Base-by-base conservation (phyloP, 2,329 filamentous ascomycete species). In the Grosmannia clavigera region DNA sequence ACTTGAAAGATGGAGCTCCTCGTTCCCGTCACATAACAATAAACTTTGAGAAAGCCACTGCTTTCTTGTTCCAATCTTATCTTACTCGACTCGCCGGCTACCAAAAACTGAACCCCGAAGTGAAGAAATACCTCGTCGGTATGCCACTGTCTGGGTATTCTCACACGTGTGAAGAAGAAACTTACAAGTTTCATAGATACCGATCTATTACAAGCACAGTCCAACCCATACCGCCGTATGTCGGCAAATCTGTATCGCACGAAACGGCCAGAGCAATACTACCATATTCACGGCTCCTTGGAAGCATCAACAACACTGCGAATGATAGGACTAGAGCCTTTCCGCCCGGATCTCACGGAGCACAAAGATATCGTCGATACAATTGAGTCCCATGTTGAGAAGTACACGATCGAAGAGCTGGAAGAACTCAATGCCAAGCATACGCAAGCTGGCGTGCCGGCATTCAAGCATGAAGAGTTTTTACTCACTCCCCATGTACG, bases 151-250 rank as follows among this genome's bases (percentile, higher is more conserved):
- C 14, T 40, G 12, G 40, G 33, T 25, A 31, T 35, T n/a, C n/a
- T 38, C 19, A 16, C 5, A 6, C 22, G 22, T n/a, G 5, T 7
- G 29, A 31, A 19, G 6, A 52, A 29, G 14, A 38, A n/a, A 68
- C 68, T 57, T 66, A 72, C 62, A 69, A 19, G 19, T 1, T 46
- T 14, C 61, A 72, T 3, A 72, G 60, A 63, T 38, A 90, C 86
- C 66, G 87, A 90, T 70, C 71, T 90, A 27, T 73, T 88, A 5
- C 74, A 80, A 62, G 87, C 87, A 1, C 87, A 90, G 68, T 88
- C 86, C 2, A 82, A 84, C 63, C 74, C 82, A 7, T 90, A 90
- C 50, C 62, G 64, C 6, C 64, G 63, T 22, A 61, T 65, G 58
- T 61, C 62, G 7, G 61, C 64, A 33, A 63, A 63, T 50, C 52